A percentile compares a stretch with the other conserved stretches of the same genome.
Conservation (phyloP, 176 grass and related monocot genomes). For the Rhipidocladum racemiflorum region DNA sequence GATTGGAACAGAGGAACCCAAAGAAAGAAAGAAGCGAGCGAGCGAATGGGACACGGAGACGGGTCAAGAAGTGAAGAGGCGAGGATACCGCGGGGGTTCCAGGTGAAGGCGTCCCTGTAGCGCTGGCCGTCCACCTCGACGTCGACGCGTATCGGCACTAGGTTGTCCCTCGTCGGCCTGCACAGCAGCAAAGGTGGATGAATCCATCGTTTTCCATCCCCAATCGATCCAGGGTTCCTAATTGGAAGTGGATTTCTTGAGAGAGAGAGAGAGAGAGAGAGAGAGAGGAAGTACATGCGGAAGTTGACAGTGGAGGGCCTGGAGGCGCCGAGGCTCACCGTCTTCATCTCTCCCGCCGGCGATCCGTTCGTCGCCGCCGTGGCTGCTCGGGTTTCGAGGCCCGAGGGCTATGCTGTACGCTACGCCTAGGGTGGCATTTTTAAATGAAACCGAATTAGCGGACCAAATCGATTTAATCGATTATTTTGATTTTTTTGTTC, state of each 20-base stretch:
- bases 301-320: constrained; percentile 61
- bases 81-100: constrained; percentile 77
- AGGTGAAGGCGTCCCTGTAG: constrained; percentile 89
- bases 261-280: neutral
- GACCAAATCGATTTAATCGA: too few relatives aligned
- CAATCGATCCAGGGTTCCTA: neutral
- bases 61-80: neutral
- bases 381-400: neutral
- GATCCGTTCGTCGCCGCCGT: constrained; percentile 19
- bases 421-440: too few relatives aligned
- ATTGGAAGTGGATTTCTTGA: neutral
- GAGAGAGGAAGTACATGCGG: constrained; percentile 47
- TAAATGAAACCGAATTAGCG: too few relatives aligned
- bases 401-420: too few relatives aligned
- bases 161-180: constrained; percentile 89
- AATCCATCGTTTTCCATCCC: neutral
- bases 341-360: constrained; percentile 42
- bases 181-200: neutral
- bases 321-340: constrained; percentile 51
- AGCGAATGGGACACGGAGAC: neutral
- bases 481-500: too few relatives aligned
- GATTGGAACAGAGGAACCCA: neutral
- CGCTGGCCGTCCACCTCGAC: constrained; percentile 73
- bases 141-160: constrained; percentile 82
- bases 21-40: neutral